Percentiles rank a stretch among this genome's conserved stretches.
Conservation (phyloP, 192 early-diverging fungal species). For the Umbelopsis sp. region DNA sequence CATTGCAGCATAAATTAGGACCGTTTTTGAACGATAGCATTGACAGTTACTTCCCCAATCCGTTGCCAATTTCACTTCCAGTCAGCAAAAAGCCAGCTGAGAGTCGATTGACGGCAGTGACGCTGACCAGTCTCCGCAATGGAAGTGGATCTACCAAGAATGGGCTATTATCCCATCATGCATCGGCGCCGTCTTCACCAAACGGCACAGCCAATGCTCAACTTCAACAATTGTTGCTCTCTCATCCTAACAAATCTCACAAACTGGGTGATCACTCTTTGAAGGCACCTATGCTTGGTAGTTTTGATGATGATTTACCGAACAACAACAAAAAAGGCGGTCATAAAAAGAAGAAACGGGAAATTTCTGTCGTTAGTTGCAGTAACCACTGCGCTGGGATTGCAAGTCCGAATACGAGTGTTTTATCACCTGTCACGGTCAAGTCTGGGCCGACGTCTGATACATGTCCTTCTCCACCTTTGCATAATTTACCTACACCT, state of each 20-base stretch:
- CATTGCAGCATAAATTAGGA: slow-evolving; percentile 72
- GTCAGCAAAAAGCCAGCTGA: slow-evolving; percentile 24
- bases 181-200: slow-evolving; percentile 19
- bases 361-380: slow-evolving; percentile 26
- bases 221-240: slow-evolving; percentile 32
- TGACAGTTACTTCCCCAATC: slow-evolving; percentile 66
- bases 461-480: slow-evolving; percentile 3
- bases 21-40: slow-evolving; percentile 80
- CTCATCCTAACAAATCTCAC: slow-evolving; percentile 22
- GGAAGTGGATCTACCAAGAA: slow-evolving; percentile 11
- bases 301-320: slow-evolving; percentile 15
- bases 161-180: neutral
- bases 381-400: neutral
- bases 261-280: slow-evolving; percentile 14
- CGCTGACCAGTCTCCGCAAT: slow-evolving; percentile 30
- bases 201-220: slow-evolving; percentile 23
- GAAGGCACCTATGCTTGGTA: slow-evolving; percentile 32
- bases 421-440: slow-evolving; percentile 15
- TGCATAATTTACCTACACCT: slow-evolving; percentile 24
- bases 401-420: slow-evolving; percentile 15
- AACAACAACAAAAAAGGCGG: slow-evolving; percentile 9
- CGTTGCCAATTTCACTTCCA: slow-evolving; percentile 51
- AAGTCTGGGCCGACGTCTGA: slow-evolving; percentile 13
- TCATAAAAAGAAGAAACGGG: slow-evolving; percentile 8
- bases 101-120: slow-evolving; percentile 25